These are phyloP conservation scores for Coffea eugenioides DNA, from an alignment of 257 asterid species.

Conservation along the genomic window DNA sequence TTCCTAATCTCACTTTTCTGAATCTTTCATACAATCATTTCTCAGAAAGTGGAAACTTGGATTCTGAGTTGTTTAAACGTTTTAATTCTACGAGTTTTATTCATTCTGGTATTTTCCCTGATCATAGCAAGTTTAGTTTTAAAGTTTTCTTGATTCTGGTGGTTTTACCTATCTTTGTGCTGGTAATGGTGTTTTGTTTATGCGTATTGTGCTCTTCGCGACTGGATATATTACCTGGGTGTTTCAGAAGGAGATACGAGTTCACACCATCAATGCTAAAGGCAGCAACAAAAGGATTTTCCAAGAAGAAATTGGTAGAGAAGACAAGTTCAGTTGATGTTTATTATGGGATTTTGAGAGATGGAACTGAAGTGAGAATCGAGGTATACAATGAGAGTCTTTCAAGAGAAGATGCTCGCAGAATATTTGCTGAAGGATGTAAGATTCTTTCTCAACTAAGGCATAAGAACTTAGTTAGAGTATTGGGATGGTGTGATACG, in stretches of 20 bases:
- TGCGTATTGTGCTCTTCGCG: constrained; percentile 37
- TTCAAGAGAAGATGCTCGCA: not conserved
- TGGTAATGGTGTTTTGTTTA: constrained; percentile 20
- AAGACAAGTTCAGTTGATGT: not conserved
- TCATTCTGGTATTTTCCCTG: constrained; percentile 7
- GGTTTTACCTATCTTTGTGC: constrained; percentile 37
- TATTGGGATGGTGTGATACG: not conserved
- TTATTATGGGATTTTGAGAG: constrained; percentile 4
- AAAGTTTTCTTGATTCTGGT: constrained; percentile 31
- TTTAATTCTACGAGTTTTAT: constrained; percentile 2
- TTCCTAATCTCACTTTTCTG: constrained; percentile 42
- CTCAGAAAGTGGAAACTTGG: constrained; percentile 14
- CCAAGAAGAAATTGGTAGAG: constrained; percentile 17
- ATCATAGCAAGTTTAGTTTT: not conserved
- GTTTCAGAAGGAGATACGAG: constrained; percentile 17
- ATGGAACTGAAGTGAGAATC: constrained; percentile 10
- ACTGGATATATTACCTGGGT: constrained; percentile 23
- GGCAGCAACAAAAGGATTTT: constrained; percentile 48
- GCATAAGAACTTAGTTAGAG: not conserved
- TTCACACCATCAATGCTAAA: constrained; percentile 30
- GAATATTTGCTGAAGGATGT: not conserved
- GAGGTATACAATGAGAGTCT: not conserved
- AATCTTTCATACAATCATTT: constrained; percentile 49
- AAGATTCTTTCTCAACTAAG: constrained; percentile 1
- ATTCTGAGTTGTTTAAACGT: not conserved